Conservation (phyloP, 306 rosid genomes). For the Cercis canadensis region DNA sequence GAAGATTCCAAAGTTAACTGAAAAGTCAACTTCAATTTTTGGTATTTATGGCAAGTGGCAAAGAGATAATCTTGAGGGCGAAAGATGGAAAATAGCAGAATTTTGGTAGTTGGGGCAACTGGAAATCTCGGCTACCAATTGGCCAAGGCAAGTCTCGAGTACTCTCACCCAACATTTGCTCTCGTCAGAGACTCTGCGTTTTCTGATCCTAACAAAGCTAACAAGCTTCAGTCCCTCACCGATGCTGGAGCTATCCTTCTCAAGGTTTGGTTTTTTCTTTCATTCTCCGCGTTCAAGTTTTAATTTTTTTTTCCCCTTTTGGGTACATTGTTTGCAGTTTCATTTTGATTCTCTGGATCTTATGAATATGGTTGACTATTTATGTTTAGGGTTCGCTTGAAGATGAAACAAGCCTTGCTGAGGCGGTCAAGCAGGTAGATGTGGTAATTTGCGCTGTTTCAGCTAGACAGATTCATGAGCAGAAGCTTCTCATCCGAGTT, state of each 20-base stretch:
- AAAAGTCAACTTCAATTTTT: too few species aligned
- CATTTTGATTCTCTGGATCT: neutral
- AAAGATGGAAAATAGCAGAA: slow-evolving; percentile 57
- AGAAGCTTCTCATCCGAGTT: slow-evolving; percentile 67
- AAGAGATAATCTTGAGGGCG: neutral
- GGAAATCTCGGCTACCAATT: slow-evolving; percentile 65
- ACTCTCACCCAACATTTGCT: slow-evolving; percentile 76
- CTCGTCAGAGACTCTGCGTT: slow-evolving; percentile 64
- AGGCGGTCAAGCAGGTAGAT: slow-evolving; percentile 76
- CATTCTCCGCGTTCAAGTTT: neutral
- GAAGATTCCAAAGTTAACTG: too few species aligned
- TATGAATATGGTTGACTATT: slow-evolving; percentile 7
- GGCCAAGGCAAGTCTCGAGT: slow-evolving; percentile 62
- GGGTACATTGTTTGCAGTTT: neutral
- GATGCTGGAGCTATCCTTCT: slow-evolving; percentile 66
- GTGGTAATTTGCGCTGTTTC: slow-evolving; percentile 81
- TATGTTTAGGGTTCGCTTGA: slow-evolving; percentile 64
- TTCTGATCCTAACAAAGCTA: slow-evolving; percentile 59
- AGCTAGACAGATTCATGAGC: slow-evolving; percentile 49
- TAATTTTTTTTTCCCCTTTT: neutral
- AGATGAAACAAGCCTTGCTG: slow-evolving; percentile 68
- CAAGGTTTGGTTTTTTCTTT: slow-evolving; percentile 37
- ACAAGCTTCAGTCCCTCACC: slow-evolving; percentile 59
- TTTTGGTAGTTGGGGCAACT: slow-evolving; percentile 72
- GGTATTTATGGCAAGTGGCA: neutral